A percentile compares a stretch with the other conserved stretches of the same genome.
phyloP scores from a whole-genome alignment of 2,329 filamentous ascomycete species.

The Trichoderma sp. region DNA sequence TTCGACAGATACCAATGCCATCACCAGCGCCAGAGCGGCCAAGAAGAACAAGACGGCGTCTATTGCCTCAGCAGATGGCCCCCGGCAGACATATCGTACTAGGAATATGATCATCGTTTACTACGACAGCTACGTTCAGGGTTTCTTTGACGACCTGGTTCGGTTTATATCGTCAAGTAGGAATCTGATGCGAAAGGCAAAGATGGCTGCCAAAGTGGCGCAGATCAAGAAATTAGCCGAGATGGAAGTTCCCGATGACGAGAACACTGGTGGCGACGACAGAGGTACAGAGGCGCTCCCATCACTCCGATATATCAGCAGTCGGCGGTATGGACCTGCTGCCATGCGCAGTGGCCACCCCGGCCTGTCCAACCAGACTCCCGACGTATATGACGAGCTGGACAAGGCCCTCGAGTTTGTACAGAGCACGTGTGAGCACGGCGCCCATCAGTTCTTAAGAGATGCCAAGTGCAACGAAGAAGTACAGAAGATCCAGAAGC shows the following conservation, averaged over 20 bases:
- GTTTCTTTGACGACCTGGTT: conserved; percentile 78
- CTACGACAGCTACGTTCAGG: conserved; percentile 86
- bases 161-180: conserved; percentile 77
- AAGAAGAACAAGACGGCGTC: conserved; percentile 56
- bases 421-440: conserved; percentile 80
- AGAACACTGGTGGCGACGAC: conserved; percentile 45
- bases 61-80: conserved; percentile 52
- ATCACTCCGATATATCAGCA: conserved; percentile 45
- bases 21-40: conserved; percentile 49
- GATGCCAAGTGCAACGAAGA: conserved; percentile 83
- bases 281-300: conserved; percentile 38
- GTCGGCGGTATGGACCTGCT: conserved; percentile 38
- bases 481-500: conserved; percentile 67
- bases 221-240: conserved; percentile 63
- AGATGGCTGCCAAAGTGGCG: conserved; percentile 76
- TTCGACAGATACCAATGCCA: conserved; percentile 50
- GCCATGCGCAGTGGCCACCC: conserved; percentile 33
- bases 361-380: conserved; percentile 31
- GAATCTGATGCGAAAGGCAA: conserved; percentile 84
- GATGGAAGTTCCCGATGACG: conserved; percentile 57
- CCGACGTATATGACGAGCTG: conserved; percentile 67
- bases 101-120: conserved; percentile 83
- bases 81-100: conserved; percentile 62
- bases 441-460: conserved; percentile 85
- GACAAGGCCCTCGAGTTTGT: conserved; percentile 79